Base-by-base conservation (phyloP, 1,284 basidiomycete genomes). In the Pulveroboletus sp. region DNA sequence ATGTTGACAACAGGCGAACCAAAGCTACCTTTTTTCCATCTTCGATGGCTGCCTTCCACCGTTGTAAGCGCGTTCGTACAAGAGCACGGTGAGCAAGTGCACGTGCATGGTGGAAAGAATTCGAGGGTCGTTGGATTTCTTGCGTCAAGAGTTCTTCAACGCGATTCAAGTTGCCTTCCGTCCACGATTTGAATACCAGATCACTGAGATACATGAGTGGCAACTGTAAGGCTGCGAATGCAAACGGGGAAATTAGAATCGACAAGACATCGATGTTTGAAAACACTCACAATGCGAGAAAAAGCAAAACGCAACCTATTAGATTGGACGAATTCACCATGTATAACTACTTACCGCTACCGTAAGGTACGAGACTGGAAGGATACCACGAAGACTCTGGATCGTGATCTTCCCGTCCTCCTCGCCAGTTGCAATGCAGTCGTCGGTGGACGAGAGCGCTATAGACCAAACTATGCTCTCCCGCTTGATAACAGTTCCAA, bases 1-100 rank as follows among this genome's bases (percentile, higher is more conserved):
- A n/a, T n/a, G n/a, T n/a, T n/a, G 26, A 33, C n/a, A n/a, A 31
- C n/a, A 26, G 22, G 39, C 12, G 25, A 39, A 2, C 8, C 1
- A 39, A 45, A 15, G 4, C 9, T 39, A 58, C 56, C 43, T 12
- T 33, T 29, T 43, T 25, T 7, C 54, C 54, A 5, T 58, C 56
- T 1, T 42, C 55, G 18, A 28, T 8, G 5, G 46, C 46, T 12
- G 15, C 11, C 15, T 28, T 25, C 22, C 31, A 35, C 7, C 15
- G 1, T 10, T 38, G n/a, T 12, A 12, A 31, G 8, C 29, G 29
- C 29, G 29, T 31, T 31, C 29, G 29, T 31, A 31, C 29, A 12
- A 31, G 25, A 9, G 46, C 46, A 5, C 46, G 46, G 7, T 38
- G 33, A 38, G 46, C 46, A 8, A 38, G 46, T 22, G 35, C 35